A percentile compares a stretch with the other conserved stretches of the same genome.
Evolutionary conservation across 1,139 yeast species (phyloP).

Genomic region (Nakaseomyces uthaithaninus): DNA sequence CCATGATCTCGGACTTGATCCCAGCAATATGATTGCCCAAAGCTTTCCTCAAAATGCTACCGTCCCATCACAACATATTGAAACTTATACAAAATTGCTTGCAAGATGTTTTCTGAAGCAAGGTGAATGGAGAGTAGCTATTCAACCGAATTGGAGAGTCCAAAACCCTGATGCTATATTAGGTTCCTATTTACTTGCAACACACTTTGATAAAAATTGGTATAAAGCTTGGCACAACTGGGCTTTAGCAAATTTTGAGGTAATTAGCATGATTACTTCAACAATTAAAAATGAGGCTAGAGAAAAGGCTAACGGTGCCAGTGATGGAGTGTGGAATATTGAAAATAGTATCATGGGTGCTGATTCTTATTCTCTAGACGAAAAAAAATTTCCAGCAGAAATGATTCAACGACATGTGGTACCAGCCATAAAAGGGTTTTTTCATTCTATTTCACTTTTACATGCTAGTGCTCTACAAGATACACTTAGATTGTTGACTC

Average conservation of each 20-base stretch:
- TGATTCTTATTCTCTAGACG: conserved; percentile 19
- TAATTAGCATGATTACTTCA: conserved; percentile 58
- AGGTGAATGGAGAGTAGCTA: conserved; percentile 94
- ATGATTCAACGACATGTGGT: conserved; percentile 79
- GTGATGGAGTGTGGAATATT: conserved; percentile 15
- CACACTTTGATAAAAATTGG: conserved; percentile 90
- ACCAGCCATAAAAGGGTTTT: conserved; percentile 92
- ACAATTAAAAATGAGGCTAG: not conserved
- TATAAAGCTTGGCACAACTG: conserved; percentile 99
- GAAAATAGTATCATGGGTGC: conserved; percentile 22
- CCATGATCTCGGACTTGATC: conserved; percentile 72
- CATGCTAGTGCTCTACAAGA: conserved; percentile 85
- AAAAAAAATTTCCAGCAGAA: conserved; percentile 41
- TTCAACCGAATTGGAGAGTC: conserved; percentile 71
- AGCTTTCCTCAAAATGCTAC: conserved; percentile 36
- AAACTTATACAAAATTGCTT: conserved; percentile 75
- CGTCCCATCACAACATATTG: conserved; percentile 72
- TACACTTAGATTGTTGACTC: conserved; percentile 75
- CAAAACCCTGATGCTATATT: conserved; percentile 62
- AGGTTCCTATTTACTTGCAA: conserved; percentile 87
- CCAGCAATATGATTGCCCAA: conserved; percentile 77
- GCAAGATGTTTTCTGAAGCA: conserved; percentile 95
- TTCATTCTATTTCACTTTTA: conserved; percentile 87
- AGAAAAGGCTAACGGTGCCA: conserved; percentile 20
- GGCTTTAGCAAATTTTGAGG: conserved; percentile 97